Evolutionary conservation across 164 flowering plant genomes (phyloP), one percentile per base, ranked within the genome.

Genomic region (Vitis cinerea): DNA sequence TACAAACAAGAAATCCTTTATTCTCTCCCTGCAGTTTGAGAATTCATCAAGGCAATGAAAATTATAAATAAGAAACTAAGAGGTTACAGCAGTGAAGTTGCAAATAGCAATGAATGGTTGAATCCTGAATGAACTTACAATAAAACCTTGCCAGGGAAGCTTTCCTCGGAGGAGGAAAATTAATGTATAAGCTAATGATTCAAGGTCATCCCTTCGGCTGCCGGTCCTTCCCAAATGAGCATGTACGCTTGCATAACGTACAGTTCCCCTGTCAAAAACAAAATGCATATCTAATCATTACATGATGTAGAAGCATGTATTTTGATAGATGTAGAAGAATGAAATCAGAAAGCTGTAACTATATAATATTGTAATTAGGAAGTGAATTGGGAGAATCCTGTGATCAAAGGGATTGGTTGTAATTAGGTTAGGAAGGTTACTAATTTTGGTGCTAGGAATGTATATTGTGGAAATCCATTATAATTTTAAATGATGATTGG

Each of bases 171-270:
- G 83, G n/a, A 87, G 87, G 59, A 84, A 87, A 54, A 87, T 82
- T 8, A 87, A 71, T 4, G 87, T 85, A 65, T 87, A 87, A 19
- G 87, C 91, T 63, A 87, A 68, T 10, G 91, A 87, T 63, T 87
- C 91, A 63, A 87, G 85, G 69, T 87, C 91, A 73, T 87, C 89
- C 67, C 91, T 85, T 76, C 91, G 74, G 75, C 91, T 87, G 48
- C 83, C 83, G 8, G 91, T 87, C 60, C 91, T 77, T 27, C 91
- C 91, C 60, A 87, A 77, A 77, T 84, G 91, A 71, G 91, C 87
- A 80, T 87, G 89, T 3, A 87, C 89, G 74, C 91, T 87, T 50
- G 91, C 91, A 79, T 85, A 87, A 14, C 89, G 86, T 48, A 85
- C 84, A 9, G 91, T 85, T 55, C 91, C 91, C 80, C 91, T 87